These are phyloP conservation scores for Oehlia diaphana DNA, from an alignment of 192 early-diverging fungal species.

Conservation along the genomic window DNA sequence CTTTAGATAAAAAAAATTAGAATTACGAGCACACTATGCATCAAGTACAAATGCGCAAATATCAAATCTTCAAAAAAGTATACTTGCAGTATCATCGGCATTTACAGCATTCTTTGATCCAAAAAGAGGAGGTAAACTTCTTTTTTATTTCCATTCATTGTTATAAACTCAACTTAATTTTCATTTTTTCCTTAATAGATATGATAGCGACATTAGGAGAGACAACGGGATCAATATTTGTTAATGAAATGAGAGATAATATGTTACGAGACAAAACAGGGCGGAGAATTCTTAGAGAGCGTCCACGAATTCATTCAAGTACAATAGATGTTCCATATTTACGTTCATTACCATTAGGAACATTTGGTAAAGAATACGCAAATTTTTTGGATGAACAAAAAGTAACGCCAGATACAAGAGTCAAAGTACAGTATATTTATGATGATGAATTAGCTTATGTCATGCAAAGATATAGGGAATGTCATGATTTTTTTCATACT, in stretches of 20 bases:
- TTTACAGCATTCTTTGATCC: constrained; percentile 78
- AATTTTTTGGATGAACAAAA: constrained; percentile 76
- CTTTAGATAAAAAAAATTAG: neutral
- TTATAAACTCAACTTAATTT: neutral
- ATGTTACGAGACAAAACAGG: constrained; percentile 79
- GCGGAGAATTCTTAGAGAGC: constrained; percentile 78
- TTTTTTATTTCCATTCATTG: neutral
- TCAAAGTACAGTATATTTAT: constrained; percentile 82
- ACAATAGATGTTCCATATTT: constrained; percentile 70
- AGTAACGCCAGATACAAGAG: constrained; percentile 80
- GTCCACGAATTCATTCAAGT: constrained; percentile 74
- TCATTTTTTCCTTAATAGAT: constrained; percentile 47
- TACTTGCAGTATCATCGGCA: constrained; percentile 75
- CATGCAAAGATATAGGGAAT: constrained; percentile 89
- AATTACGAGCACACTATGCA: neutral
- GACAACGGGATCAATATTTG: constrained; percentile 71
- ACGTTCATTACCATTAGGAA: constrained; percentile 60
- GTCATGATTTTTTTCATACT: constrained; percentile 93
- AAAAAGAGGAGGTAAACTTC: constrained; percentile 56
- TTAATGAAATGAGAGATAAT: constrained; percentile 68
- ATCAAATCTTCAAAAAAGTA: constrained; percentile 57
- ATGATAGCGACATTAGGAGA: constrained; percentile 90
- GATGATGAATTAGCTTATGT: constrained; percentile 93
- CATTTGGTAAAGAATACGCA: constrained; percentile 88
- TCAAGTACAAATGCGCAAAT: constrained; percentile 42